A percentile compares a stretch with the other conserved stretches of the same genome.
phyloP scores from a whole-genome alignment of 2,329 filamentous ascomycete species.

The Colletotrichum destructivum region DNA sequence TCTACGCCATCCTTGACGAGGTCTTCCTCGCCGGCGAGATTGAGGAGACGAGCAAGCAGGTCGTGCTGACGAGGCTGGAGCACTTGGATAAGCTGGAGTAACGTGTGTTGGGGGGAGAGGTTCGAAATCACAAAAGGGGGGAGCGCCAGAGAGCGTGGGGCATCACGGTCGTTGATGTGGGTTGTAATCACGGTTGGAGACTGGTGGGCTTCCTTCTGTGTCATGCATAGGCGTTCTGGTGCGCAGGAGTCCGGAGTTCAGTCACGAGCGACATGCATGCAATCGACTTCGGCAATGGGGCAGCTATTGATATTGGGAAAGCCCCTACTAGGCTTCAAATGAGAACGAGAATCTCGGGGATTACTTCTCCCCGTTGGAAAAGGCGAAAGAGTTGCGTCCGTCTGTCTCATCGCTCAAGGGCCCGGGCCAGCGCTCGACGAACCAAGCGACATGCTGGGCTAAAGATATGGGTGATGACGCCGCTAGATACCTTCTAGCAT shows the following conservation, averaged over 20 bases:
- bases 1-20: slow-evolving; percentile 98
- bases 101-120: background rate
- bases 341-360: slow-evolving; percentile 16
- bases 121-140: background rate
- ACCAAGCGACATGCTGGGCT: background rate
- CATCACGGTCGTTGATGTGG: background rate
- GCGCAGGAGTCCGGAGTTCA: slow-evolving; percentile 38
- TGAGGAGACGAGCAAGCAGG: slow-evolving; percentile 98
- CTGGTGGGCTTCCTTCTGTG: slow-evolving; percentile 1
- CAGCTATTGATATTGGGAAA: slow-evolving; percentile 30
- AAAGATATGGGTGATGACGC: background rate
- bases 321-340: slow-evolving; percentile 10
- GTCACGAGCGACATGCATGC: slow-evolving; percentile 18
- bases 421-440: background rate
- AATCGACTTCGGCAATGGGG: slow-evolving; percentile 12
- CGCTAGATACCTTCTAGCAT: background rate
- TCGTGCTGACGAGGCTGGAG: slow-evolving; percentile 92
- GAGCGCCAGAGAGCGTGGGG: background rate
- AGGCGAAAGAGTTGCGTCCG: background rate
- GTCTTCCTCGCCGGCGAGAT: slow-evolving; percentile 98
- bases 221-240: slow-evolving; percentile 29
- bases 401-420: slow-evolving; percentile 1
- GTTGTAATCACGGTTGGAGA: background rate
- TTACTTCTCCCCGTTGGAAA: background rate
- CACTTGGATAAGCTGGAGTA: slow-evolving; percentile 97